These are phyloP conservation scores for Orbilia oligospora DNA, from an alignment of 2,329 filamentous ascomycete species.

Conservation along the genomic window DNA sequence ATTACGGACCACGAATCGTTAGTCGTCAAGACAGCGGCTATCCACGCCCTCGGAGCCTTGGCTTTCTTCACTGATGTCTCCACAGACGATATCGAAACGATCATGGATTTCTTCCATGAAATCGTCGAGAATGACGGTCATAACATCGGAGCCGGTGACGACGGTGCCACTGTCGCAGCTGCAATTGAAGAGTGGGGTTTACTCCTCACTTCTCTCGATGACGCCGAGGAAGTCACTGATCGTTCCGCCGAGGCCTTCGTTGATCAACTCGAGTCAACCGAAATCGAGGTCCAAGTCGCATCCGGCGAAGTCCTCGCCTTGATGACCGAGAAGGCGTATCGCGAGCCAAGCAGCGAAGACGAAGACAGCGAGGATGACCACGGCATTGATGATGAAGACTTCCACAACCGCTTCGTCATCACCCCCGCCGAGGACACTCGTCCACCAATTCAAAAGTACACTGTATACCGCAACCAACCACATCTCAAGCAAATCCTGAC, in stretches of 20 bases:
- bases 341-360: constrained; percentile 69
- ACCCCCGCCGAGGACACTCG: constrained; percentile 65
- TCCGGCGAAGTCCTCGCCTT: constrained; percentile 86
- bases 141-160: constrained; percentile 79
- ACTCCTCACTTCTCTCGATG: constrained; percentile 81
- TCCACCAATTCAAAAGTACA: constrained; percentile 74
- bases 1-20: constrained; percentile 78
- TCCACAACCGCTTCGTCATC: constrained; percentile 64
- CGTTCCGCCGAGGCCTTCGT: constrained; percentile 83
- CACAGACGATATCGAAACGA: constrained; percentile 77
- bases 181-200: constrained; percentile 85
- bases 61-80: constrained; percentile 82
- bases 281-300: constrained; percentile 80
- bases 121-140: constrained; percentile 85
- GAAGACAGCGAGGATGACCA: constrained; percentile 68
- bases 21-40: constrained; percentile 77
- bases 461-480: constrained; percentile 76
- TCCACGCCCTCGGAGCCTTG: constrained; percentile 80
- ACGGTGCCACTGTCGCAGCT: constrained; percentile 78
- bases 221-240: constrained; percentile 79
- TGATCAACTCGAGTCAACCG: constrained; percentile 84
- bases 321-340: constrained; percentile 81
- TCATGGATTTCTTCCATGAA: constrained; percentile 82
- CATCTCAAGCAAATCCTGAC: constrained; percentile 75
- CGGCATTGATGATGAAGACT: constrained; percentile 58